Base-by-base conservation (phyloP, 345 rosid genomes). In the Hibiscus syriacus region DNA sequence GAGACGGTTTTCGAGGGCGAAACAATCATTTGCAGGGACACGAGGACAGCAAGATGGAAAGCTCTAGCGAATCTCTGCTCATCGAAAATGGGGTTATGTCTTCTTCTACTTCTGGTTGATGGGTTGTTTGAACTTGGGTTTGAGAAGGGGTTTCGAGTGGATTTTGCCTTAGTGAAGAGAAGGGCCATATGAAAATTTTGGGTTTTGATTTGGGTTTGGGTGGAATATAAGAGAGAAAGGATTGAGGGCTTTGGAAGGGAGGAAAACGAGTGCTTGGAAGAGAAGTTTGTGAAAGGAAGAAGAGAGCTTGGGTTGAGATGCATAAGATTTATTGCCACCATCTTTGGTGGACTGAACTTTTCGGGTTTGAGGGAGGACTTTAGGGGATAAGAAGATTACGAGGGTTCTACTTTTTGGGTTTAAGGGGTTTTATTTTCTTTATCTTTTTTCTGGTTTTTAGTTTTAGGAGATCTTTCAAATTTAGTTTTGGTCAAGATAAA, bases 121-220 rank as follows among this genome's bases (percentile, higher is more conserved):
- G 66, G 36, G 60, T 20, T 68, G n/a, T 66, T 52, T 36, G 41
- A 19, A 12, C 46, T 27, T 48, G 73, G 67, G 54, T 72, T 49
- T 32, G 55, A 59, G 25, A 54, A 10, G 83, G 82, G 63, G 55
- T 67, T 56, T 26, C 32, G 60, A 39, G 61, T 19, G 80, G 41
- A 32, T 72, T 60, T 70, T 79, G 46, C 98, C 97, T 80, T 86
- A 90, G 25, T 26, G 82, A 55, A 93, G 90, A 67, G 92, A 88
- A 29, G 97, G 97, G 7, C 96, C 97, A 55, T 92, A 90, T 1
- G 84, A 81, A 79, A 66, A 43, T 66, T 7, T 32, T 74, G 73
- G 16, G 76, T 9, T 55, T 38, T 38, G 23, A 34, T 62, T 27
- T 25, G 29, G n/a, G 43, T 61, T 3, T 63, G 53, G 22, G 5